These are phyloP conservation scores for Teratosphaeria epicoccoides DNA, from an alignment of 2,329 filamentous ascomycete genomes.

Conservation along the genomic window DNA sequence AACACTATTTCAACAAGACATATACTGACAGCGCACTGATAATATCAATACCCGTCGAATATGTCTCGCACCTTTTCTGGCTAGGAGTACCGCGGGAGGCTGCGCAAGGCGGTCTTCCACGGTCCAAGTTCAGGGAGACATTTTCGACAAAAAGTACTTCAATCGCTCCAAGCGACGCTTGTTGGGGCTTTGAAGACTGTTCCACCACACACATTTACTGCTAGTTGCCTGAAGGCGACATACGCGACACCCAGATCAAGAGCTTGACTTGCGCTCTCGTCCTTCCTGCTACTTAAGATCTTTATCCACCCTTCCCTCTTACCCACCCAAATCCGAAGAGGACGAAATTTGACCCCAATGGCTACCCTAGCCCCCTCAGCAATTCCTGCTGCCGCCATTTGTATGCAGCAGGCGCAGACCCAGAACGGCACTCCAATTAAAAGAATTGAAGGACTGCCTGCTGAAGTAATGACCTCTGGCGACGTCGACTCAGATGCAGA, in stretches of 20 bases:
- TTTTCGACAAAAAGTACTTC: conserved; percentile 17
- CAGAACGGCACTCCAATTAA: not conserved
- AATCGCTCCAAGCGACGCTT: conserved; percentile 14
- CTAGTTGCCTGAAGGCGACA: conserved; percentile 21
- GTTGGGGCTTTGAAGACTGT: conserved; percentile 7
- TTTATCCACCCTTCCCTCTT: not conserved
- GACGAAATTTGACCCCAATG: not conserved
- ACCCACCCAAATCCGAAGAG: not conserved
- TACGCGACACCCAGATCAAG: conserved; percentile 7
- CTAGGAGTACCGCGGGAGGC: conserved; percentile 27
- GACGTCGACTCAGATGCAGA: conserved; percentile 9
- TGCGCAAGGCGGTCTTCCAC: conserved; percentile 19
- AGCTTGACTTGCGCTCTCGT: not conserved
- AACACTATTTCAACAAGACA: not conserved
- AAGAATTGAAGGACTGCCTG: not conserved
- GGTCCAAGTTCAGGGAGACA: conserved; percentile 25
- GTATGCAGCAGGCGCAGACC: not conserved
- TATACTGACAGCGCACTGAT: conserved; percentile 10
- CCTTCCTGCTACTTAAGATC: not conserved
- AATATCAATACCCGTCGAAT: conserved; percentile 22
- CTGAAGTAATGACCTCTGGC: not conserved
- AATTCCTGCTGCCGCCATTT: not conserved
- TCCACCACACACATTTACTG: conserved; percentile 11
- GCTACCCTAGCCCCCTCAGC: not conserved
- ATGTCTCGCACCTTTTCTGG: conserved; percentile 26